Percentiles rank a stretch among this genome's conserved stretches.
Conservation (phyloP, 306 rosid species). For the Quercus gilva region DNA sequence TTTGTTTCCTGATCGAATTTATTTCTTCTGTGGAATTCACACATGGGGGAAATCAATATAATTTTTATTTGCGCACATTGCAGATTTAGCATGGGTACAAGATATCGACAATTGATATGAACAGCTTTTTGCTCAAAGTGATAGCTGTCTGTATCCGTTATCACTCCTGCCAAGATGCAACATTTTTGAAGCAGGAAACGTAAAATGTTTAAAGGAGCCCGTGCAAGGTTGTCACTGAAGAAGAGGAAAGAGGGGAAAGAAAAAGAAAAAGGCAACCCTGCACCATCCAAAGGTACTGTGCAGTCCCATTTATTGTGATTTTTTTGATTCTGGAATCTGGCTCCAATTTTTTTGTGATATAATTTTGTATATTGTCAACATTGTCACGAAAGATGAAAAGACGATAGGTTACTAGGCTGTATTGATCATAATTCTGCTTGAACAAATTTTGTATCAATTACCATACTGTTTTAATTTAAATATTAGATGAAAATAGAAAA, state of each 20-base stretch:
- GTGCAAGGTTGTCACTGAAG: conserved; percentile 29
- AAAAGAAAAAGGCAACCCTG: conserved; percentile 23
- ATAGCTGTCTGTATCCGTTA: conserved; percentile 19
- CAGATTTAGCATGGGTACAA: conserved; percentile 96
- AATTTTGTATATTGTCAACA: conserved; percentile 51
- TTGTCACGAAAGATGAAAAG: conserved; percentile 32
- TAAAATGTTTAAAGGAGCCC: conserved; percentile 22
- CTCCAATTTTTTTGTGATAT: conserved; percentile 45
- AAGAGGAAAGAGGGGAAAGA: conserved; percentile 16
- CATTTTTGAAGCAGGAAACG: conserved; percentile 18
- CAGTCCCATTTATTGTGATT: conserved; percentile 34
- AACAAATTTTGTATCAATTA: conserved; percentile 41
- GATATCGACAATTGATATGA: conserved; percentile 65
- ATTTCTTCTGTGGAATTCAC: not conserved
- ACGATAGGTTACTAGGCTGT: conserved; percentile 39
- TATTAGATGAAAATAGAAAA: conserved; percentile 44
- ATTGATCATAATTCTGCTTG: conserved; percentile 21
- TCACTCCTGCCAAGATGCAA: conserved; percentile 19
- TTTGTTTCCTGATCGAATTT: conserved; percentile 10
- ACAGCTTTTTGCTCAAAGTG: conserved; percentile 17
- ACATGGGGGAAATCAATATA: conserved; percentile 16
- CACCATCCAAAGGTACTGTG: conserved; percentile 47
- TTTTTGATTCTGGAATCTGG: conserved; percentile 13
- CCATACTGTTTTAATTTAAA: conserved; percentile 20
- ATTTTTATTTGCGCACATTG: conserved; percentile 2